Evolutionary conservation across 2,329 filamentous ascomycete species (phyloP).

Genomic region (Botrytis fabae): DNA sequence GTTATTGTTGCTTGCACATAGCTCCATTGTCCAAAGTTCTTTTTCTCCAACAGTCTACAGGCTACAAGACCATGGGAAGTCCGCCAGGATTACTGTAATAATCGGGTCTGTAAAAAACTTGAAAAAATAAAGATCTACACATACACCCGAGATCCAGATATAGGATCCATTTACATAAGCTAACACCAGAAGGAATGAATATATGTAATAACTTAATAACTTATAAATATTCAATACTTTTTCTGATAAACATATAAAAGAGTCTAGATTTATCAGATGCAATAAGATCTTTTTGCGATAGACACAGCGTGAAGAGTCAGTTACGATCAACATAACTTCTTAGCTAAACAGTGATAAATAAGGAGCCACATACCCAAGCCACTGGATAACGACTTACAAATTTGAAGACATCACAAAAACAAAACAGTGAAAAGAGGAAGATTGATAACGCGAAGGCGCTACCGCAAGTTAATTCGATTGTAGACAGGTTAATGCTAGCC

Average conservation of each 20-base stretch:
- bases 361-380: accelerated
- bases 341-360: neutral
- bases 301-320: neutral
- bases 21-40: too few species aligned
- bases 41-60: neutral
- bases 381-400: neutral
- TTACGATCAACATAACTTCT: neutral
- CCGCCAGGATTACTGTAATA: neutral
- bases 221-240: neutral
- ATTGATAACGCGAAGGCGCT: too few species aligned
- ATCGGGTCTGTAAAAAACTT: neutral
- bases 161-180: neutral
- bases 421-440: too few species aligned
- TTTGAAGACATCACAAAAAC: neutral
- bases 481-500: accelerated
- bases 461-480: too few species aligned
- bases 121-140: neutral
- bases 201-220: neutral
- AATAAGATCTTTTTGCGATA: neutral
- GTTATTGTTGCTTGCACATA: too few species aligned
- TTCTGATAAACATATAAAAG: neutral
- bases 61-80: neutral
- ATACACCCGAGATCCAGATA: neutral
- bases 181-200: neutral
- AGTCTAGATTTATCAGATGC: neutral